Base-by-base conservation (phyloP, 305 asterid genomes). In the Stenogyne calaminthoides region DNA sequence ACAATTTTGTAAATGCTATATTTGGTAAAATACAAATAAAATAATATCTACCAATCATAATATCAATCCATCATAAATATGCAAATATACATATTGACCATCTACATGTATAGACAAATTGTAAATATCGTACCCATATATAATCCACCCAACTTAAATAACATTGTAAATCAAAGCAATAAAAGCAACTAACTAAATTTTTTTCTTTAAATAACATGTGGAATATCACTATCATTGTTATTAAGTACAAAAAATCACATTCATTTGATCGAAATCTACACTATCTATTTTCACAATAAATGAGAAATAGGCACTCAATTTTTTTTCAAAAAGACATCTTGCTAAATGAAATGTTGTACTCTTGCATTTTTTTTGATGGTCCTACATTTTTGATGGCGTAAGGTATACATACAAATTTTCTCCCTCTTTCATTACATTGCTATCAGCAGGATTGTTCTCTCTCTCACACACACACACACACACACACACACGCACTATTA, bases 371-470 rank as follows among this genome's bases (percentile, higher is more conserved):
- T 25, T 25, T 39, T 71, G 44, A 25, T 70, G 80, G 84, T 49
- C 84, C 84, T 81, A 60, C 69, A 62, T 5, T 12, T 52, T 63
- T 36, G 20, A 62, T 74, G 74, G 58, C 76, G 64, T 57, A 36
- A 27, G 15, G 54, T 47, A 19, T 29, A 46, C 60, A 58, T 42
- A 58, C 66, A 25, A 29, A 44, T 56, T 69, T 64, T 46, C 71
- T 70, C 77, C 40, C 69, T 55, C 75, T 64, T 25, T 29, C 59
- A 37, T 51, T 42, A 60, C 74, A 63, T 72, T 64, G 68, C 67
- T 52, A 76, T 80, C 76, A 67, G 59, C 70, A 75, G 73, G 72
- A 71, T 69, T 73, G 72, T 66, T 77, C 22, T 72, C 59, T 27
- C 74, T 29, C 64, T 40, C 40, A 22, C 81, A 27, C 67, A 7